A percentile compares a stretch with the other conserved stretches of the same genome.
Evolutionary conservation across 129 eudicot species (phyloP).

Genomic region (Oenanthe sinensis): DNA sequence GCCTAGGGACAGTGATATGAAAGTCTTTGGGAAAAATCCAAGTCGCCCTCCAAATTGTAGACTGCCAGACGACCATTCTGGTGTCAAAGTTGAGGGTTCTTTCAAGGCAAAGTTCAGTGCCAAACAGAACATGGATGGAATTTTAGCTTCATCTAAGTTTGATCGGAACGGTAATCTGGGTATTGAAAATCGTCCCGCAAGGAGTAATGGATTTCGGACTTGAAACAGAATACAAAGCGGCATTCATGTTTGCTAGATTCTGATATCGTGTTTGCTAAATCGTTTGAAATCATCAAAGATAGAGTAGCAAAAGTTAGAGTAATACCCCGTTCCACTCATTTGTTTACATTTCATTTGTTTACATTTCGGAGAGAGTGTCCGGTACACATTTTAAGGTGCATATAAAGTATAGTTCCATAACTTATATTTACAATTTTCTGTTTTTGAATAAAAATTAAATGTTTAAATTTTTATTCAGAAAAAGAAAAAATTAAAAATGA

Average conservation of each 20-base stretch:
- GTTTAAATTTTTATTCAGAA: too few species aligned
- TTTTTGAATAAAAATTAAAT: too few species aligned
- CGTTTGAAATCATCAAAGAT: slow-evolving; percentile 39
- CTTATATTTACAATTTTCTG: too few species aligned
- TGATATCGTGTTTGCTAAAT: slow-evolving; percentile 55
- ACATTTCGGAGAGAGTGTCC: too few species aligned
- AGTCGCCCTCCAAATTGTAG: slow-evolving; percentile 24
- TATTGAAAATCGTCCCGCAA: slow-evolving; percentile 32
- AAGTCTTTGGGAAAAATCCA: slow-evolving; percentile 69
- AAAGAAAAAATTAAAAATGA: too few species aligned
- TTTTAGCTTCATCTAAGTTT: slow-evolving; percentile 18
- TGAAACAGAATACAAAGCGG: slow-evolving; percentile 41
- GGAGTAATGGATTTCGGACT: slow-evolving; percentile 60
- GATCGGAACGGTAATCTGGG: slow-evolving; percentile 24
- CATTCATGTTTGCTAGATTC: slow-evolving; percentile 52
- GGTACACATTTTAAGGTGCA: too few species aligned
- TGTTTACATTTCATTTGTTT: too few species aligned
- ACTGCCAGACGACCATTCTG: slow-evolving; percentile 10
- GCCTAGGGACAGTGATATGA: slow-evolving; percentile 57
- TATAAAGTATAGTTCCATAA: too few species aligned
- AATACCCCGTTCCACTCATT: too few species aligned
- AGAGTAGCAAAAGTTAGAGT: slow-evolving; percentile 30
- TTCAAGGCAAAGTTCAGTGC: slow-evolving; percentile 27
- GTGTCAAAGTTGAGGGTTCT: slow-evolving; percentile 18
- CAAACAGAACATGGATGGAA: slow-evolving; percentile 12